Conservation (phyloP, 108 stramenopile species). For the Conticribra guillardii region DNA sequence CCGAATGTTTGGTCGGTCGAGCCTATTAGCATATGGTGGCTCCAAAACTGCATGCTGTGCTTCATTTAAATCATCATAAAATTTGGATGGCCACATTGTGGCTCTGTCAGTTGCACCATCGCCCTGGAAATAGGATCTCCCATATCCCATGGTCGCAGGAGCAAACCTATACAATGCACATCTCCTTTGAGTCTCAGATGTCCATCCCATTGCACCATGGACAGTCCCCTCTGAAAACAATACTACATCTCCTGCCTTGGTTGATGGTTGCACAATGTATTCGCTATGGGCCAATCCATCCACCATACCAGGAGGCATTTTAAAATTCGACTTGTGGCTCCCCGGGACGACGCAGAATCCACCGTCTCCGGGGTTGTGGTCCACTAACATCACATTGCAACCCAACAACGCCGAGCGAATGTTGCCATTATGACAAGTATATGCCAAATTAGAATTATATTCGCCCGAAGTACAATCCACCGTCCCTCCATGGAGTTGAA, state of each 20-base stretch:
- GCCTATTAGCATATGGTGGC: constrained; percentile 88
- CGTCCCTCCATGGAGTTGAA: constrained; percentile 91
- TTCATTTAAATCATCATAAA: constrained; percentile 80
- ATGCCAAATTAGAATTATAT: constrained; percentile 86
- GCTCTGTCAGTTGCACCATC: constrained; percentile 49
- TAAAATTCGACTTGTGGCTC: constrained; percentile 91
- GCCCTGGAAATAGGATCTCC: constrained; percentile 85
- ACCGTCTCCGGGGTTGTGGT: constrained; percentile 86
- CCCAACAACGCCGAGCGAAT: constrained; percentile 78
- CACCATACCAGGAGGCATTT: constrained; percentile 87
- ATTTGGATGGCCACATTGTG: constrained; percentile 71
- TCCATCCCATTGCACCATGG: constrained; percentile 92
- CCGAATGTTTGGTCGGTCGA: constrained; percentile 82
- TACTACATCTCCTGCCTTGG: constrained; percentile 93
- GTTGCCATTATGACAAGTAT: constrained; percentile 76
- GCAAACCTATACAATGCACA: constrained; percentile 88
- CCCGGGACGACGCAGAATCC: constrained; percentile 94
- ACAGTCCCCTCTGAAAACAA: constrained; percentile 92
- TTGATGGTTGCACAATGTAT: constrained; percentile 85
- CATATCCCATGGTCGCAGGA: constrained; percentile 83
- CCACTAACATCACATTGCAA: constrained; percentile 82
- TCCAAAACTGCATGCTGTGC: constrained; percentile 87
- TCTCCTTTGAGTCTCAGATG: constrained; percentile 60
- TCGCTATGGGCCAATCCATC: constrained; percentile 78
- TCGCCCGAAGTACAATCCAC: constrained; percentile 80